Percentiles rank a stretch among this genome's conserved stretches.
phyloP scores from a whole-genome alignment of 352 stramenopile species.

The Phytophthora idaei region DNA sequence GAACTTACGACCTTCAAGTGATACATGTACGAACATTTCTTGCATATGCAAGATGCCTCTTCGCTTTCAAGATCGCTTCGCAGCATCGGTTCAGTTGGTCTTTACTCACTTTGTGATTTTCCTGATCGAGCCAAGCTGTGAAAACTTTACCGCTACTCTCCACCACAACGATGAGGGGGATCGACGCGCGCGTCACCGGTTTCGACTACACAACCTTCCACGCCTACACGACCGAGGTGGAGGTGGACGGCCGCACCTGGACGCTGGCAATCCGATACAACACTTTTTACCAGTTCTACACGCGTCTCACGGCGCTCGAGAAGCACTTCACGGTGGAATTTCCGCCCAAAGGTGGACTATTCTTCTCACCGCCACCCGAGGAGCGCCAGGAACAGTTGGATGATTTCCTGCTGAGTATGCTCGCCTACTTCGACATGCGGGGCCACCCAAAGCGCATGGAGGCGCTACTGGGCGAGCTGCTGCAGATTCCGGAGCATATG shows the following conservation, averaged over 20 bases:
- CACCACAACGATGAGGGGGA: slow-evolving; percentile 25
- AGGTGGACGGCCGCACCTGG: slow-evolving; percentile 49
- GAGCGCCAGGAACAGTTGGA: slow-evolving; percentile 66
- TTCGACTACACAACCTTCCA: slow-evolving; percentile 49
- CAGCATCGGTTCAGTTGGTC: not conserved
- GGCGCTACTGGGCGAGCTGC: slow-evolving; percentile 55
- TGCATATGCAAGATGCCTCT: slow-evolving; percentile 8
- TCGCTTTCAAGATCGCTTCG: slow-evolving; percentile 7
- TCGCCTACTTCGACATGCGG: slow-evolving; percentile 59
- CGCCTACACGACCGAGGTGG: slow-evolving; percentile 58
- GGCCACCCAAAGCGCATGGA: slow-evolving; percentile 45
- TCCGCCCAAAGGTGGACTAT: slow-evolving; percentile 64
- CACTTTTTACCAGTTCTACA: slow-evolving; percentile 67
- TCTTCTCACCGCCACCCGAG: slow-evolving; percentile 60
- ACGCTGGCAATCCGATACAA: slow-evolving; percentile 66
- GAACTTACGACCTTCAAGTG: no score
- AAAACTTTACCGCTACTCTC: no score
- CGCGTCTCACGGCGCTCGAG: slow-evolving; percentile 49
- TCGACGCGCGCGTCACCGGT: slow-evolving; percentile 50
- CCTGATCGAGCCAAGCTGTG: slow-evolving; percentile 1
- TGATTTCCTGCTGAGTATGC: slow-evolving; percentile 60
- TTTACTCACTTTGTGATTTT: slow-evolving; percentile 27
- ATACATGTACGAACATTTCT: not conserved
- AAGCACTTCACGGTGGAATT: slow-evolving; percentile 64
- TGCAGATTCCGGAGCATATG: slow-evolving; percentile 55